These are phyloP conservation scores for Rhodotorula sp. DNA, from an alignment of 1,284 basidiomycete species.

Conservation along the genomic window DNA sequence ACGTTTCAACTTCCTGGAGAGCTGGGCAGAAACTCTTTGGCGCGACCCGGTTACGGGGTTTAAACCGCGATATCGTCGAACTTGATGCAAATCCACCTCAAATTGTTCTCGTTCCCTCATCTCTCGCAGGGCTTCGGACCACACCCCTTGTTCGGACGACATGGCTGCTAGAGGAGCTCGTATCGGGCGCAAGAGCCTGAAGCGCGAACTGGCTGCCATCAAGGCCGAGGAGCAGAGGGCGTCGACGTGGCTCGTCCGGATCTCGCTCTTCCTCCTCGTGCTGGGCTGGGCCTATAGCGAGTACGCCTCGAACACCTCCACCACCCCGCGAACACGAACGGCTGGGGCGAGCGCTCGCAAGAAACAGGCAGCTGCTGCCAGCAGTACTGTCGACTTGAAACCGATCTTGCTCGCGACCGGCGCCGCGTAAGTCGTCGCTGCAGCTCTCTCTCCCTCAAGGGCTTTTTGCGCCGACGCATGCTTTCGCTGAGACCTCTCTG, in stretches of 20 bases:
- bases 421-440: slow-evolving; percentile 12
- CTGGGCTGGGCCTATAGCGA: slow-evolving; percentile 16
- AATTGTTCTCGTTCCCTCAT: not conserved
- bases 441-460: not conserved
- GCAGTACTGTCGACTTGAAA: not conserved
- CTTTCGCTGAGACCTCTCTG: not conserved
- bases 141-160: not conserved
- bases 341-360: not conserved
- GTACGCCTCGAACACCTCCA: not conserved
- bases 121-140: not conserved
- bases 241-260: slow-evolving; percentile 16
- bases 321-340: not conserved
- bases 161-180: not conserved
- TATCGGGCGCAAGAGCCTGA: not conserved
- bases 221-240: slow-evolving; percentile 3
- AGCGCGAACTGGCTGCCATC: not conserved
- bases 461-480: not conserved
- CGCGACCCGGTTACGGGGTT: too few species aligned
- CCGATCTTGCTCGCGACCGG: slow-evolving; percentile 11
- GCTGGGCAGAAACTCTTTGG: too few species aligned
- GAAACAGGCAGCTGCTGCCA: not conserved
- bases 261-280: slow-evolving; percentile 12
- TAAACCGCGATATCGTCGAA: not conserved
- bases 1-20: too few species aligned
- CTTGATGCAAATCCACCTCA: not conserved